Evolutionary conservation across 768 basidiomycete species (phyloP).

Genomic region (Lactarius sanguifluus): DNA sequence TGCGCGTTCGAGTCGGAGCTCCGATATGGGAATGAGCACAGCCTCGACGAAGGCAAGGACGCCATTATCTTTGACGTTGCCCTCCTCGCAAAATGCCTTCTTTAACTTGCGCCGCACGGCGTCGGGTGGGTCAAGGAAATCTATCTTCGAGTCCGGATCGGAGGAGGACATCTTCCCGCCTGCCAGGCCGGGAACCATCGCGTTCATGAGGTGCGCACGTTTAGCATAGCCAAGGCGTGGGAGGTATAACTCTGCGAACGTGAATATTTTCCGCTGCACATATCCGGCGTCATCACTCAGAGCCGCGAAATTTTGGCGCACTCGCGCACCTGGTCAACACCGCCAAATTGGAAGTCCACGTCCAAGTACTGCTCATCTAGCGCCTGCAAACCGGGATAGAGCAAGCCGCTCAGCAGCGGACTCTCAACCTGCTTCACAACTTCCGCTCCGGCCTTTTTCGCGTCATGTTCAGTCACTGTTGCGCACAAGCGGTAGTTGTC

Average conservation of each 20-base stretch:
- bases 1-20: slow-evolving; percentile 63
- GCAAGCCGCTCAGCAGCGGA: slow-evolving; percentile 83
- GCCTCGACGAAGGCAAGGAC: slow-evolving; percentile 80
- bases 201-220: slow-evolving; percentile 97
- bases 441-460: slow-evolving; percentile 97
- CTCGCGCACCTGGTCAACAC: slow-evolving; percentile 81
- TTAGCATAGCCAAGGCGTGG: slow-evolving; percentile 91
- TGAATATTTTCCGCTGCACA: slow-evolving; percentile 92
- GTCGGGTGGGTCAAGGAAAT: slow-evolving; percentile 89
- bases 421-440: slow-evolving; percentile 98
- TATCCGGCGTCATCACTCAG: not conserved
- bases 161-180: slow-evolving; percentile 99
- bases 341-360: slow-evolving; percentile 97
- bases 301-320: not conserved
- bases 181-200: slow-evolving; percentile 92
- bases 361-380: slow-evolving; percentile 96
- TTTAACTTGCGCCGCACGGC: slow-evolving; percentile 87
- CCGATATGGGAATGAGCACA: slow-evolving; percentile 85
- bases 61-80: slow-evolving; percentile 85
- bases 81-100: slow-evolving; percentile 91
- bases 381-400: slow-evolving; percentile 96
- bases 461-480: slow-evolving; percentile 93
- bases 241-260: slow-evolving; percentile 94
- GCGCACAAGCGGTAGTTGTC: slow-evolving; percentile 93
- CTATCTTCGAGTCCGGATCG: slow-evolving; percentile 97